Base-by-base conservation (phyloP, 768 basidiomycete genomes). In the Phylloporus rhodoxanthus region DNA sequence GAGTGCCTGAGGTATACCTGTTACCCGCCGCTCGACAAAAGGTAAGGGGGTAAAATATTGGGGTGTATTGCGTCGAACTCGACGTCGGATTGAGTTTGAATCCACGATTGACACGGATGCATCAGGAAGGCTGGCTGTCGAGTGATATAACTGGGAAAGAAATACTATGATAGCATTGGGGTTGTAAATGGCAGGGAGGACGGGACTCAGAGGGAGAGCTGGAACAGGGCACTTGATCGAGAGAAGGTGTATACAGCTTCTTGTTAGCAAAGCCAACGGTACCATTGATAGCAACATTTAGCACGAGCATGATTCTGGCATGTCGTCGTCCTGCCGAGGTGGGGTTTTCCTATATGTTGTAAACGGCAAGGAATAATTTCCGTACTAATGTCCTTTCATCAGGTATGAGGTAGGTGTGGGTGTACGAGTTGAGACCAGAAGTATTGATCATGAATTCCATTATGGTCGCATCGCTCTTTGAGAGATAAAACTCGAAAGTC, bases 231-330 rank as follows among this genome's bases (percentile, higher is more conserved):
- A n/a, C n/a, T n/a, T n/a, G n/a, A n/a, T n/a, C n/a, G n/a, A n/a
- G n/a, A 82, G 66, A 54, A 20, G 57, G 57, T 5, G 77, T 75
- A 40, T 62, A 54, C 8, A 79, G 75, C 0, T 79, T 80, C 13
- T 70, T 68, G 43, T 79, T 73, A 1, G 89, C 73, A 64, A 91
- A 95, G 3, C 93, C 93, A 23, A 93, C 92, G 0, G 92, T 95
- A 13, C 93, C 93, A 57, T 91, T 91, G 10, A 63, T 42, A 14
- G 77, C 93, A 50, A 92, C 93, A 64, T 94, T 94, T 57, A 91
- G 68, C 46, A 92, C 76, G 19, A 91, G 73, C n/a, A 93, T 48
- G 29, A 79, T 85, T 7, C 84, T 8, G 80, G 72, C 76, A 93
- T 81, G 51, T 80, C 66, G 54, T 94, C 91, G 51, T 91, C 91